Evolutionary conservation across 208 protist genomes (phyloP).

Genomic region (Crithidia expoeki): DNA sequence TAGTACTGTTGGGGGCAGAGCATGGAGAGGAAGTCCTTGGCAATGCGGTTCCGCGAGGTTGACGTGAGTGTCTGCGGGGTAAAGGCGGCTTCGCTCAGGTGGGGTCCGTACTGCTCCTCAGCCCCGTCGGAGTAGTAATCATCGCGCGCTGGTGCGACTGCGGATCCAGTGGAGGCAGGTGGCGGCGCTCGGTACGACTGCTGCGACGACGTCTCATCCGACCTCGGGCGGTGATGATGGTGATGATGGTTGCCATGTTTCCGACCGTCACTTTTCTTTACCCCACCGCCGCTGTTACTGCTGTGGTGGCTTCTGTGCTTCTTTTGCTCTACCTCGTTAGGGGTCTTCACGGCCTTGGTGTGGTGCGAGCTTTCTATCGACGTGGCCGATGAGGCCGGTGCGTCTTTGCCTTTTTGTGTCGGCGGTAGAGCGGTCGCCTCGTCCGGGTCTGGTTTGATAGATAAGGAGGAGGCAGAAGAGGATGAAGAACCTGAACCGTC

Average conservation of each 20-base stretch:
- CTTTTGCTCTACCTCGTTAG: conserved; percentile 18
- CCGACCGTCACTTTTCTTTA: neutral
- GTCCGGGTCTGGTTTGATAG: conserved; percentile 41
- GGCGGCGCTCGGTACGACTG: conserved; percentile 14
- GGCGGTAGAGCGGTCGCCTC: conserved; percentile 30
- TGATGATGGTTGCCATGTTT: conserved; percentile 16
- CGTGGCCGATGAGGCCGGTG: conserved; percentile 1
- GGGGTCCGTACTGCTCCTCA: neutral
- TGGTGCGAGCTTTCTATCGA: conserved; percentile 19
- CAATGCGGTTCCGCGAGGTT: conserved; percentile 54
- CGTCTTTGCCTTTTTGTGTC: neutral
- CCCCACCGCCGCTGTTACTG: neutral
- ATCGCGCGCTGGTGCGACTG: neutral
- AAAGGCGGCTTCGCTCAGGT: conserved; percentile 24
- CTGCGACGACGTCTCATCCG: conserved; percentile 18
- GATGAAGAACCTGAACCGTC: conserved; percentile 4
- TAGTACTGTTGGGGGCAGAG: conserved; percentile 89
- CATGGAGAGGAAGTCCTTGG: conserved; percentile 76
- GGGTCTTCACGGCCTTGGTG: conserved; percentile 4
- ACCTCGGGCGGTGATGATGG: conserved; percentile 17
- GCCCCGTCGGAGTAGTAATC: neutral
- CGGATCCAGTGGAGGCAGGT: neutral
- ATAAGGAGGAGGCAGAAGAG: conserved; percentile 21
- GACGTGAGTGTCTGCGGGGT: conserved; percentile 43
- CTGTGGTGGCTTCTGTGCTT: conserved; percentile 2